These are phyloP conservation scores for Hypoxylon sp. DNA, from an alignment of 2,329 filamentous ascomycete species.

Conservation along the genomic window DNA sequence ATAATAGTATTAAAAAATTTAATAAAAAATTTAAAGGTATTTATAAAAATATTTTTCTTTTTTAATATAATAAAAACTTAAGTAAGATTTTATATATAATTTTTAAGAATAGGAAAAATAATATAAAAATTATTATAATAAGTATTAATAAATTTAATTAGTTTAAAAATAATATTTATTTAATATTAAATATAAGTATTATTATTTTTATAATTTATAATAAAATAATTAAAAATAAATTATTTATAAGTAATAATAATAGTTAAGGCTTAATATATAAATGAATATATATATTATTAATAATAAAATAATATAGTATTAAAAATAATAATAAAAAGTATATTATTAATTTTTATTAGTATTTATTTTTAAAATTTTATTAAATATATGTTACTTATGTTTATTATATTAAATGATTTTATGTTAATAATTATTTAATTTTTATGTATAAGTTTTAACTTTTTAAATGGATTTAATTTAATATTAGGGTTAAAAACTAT, in stretches of 20 bases:
- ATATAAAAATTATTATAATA: too few relatives aligned
- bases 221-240: too few relatives aligned
- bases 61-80: too few relatives aligned
- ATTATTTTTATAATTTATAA: too few relatives aligned
- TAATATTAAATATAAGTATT: too few relatives aligned
- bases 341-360: neutral
- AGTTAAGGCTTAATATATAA: neutral
- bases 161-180: too few relatives aligned
- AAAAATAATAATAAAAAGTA: neutral
- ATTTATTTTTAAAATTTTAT: neutral
- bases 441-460: neutral
- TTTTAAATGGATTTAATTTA: neutral
- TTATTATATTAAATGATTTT: too few relatives aligned
- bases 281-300: neutral
- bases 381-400: neutral
- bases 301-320: neutral
- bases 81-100: too few relatives aligned
- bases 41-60: too few relatives aligned
- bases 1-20: neutral
- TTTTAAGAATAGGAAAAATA: too few relatives aligned
- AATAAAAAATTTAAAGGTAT: too few relatives aligned
- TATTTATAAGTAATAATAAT: conserved; percentile 5
- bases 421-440: conserved; percentile 5
- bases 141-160: too few relatives aligned
- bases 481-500: neutral